A percentile compares a stretch with the other conserved stretches of the same genome.
phyloP scores from a whole-genome alignment of 2,329 filamentous ascomycete genomes.

The Pyricularia grisea region DNA sequence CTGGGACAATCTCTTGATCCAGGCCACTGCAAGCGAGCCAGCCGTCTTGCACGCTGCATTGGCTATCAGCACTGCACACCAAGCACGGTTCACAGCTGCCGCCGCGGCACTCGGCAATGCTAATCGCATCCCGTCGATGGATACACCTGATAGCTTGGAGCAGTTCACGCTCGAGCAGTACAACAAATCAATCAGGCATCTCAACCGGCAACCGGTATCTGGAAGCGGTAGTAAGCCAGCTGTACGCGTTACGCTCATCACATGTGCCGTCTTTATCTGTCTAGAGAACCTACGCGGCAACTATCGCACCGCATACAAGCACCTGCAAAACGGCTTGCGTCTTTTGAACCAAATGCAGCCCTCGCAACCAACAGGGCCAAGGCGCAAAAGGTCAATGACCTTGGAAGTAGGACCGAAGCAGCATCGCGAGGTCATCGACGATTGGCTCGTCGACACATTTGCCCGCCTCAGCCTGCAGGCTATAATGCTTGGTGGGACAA shows the following conservation, averaged over 20 bases:
- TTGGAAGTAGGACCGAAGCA: slow-evolving; percentile 6
- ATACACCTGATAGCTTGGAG: slow-evolving; percentile 11
- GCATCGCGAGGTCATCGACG: slow-evolving; percentile 22
- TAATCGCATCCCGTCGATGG: neutral
- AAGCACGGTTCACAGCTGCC: slow-evolving; percentile 7
- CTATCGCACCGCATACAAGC: slow-evolving; percentile 24
- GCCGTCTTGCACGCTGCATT: slow-evolving; percentile 29
- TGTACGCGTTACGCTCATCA: slow-evolving; percentile 25
- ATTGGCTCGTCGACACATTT: slow-evolving; percentile 33
- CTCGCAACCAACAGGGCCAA: neutral
- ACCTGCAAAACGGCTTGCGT: slow-evolving; percentile 32
- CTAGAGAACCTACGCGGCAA: slow-evolving; percentile 26
- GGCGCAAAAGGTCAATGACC: slow-evolving; percentile 2
- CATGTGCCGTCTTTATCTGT: slow-evolving; percentile 25
- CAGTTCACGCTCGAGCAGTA: slow-evolving; percentile 23
- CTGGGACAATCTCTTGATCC: slow-evolving; percentile 27
- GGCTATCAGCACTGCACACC: slow-evolving; percentile 26
- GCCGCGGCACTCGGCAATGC: neutral
- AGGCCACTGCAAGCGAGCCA: slow-evolving; percentile 24
- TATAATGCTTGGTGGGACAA: slow-evolving; percentile 12
- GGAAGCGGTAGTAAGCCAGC: slow-evolving; percentile 16
- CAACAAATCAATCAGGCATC: slow-evolving; percentile 24
- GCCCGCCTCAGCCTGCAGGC: slow-evolving; percentile 18
- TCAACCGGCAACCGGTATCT: slow-evolving; percentile 22
- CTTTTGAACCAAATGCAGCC: slow-evolving; percentile 20